These are phyloP conservation scores for Nannochloris sp. DNA, from an alignment of 139 green algal species.

Conservation along the genomic window DNA sequence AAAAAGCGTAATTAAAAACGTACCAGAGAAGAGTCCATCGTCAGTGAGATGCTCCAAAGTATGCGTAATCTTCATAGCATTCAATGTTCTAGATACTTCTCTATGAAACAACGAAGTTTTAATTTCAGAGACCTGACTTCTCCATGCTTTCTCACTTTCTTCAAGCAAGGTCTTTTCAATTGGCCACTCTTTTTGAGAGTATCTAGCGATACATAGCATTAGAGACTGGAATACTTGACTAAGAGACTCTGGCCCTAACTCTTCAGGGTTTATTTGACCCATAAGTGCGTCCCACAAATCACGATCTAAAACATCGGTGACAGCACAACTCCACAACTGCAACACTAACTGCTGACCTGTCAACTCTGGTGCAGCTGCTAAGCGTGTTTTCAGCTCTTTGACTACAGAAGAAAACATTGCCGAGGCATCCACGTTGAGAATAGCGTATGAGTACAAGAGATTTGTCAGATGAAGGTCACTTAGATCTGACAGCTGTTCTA, in stretches of 20 bases:
- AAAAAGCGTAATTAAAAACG: neutral
- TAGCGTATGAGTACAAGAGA: constrained; percentile 33
- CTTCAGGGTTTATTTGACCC: too few relatives aligned
- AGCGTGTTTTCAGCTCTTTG: constrained; percentile 12
- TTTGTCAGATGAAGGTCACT: constrained; percentile 41
- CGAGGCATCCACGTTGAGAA: constrained; percentile 9
- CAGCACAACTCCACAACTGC: too few relatives aligned
- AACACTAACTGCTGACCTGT: too few relatives aligned
- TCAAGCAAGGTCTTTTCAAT: neutral
- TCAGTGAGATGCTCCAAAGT: constrained; percentile 32
- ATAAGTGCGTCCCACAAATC: too few relatives aligned
- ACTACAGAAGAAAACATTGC: neutral
- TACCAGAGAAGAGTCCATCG: constrained; percentile 34
- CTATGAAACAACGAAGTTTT: constrained; percentile 27
- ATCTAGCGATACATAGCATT: neutral
- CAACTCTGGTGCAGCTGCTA: too few relatives aligned
- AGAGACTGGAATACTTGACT: constrained; percentile 9
- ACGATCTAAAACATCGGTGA: too few relatives aligned
- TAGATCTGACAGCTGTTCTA: constrained; percentile 18
- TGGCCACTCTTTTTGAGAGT: neutral
- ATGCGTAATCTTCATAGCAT: constrained; percentile 26
- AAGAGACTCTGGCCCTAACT: neutral
- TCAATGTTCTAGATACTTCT: constrained; percentile 32
- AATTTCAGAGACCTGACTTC: neutral
- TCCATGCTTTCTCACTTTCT: neutral